A percentile compares a stretch with the other conserved stretches of the same genome.
Conservation (phyloP, 2,329 filamentous ascomycete species). For the Aureobasidium sp. region DNA sequence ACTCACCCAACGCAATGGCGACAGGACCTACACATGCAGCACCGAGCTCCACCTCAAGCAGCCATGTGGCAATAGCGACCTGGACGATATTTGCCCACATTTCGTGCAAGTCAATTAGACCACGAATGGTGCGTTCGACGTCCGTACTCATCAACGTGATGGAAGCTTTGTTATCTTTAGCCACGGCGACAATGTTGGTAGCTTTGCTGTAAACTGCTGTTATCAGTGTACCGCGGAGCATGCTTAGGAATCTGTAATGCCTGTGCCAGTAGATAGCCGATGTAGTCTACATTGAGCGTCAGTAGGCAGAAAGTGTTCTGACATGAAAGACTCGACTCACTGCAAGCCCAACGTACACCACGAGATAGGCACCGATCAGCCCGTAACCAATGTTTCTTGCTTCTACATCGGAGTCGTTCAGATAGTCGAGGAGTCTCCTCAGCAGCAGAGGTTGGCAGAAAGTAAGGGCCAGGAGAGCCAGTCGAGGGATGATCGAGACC, state of each 20-base stretch:
- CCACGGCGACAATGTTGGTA: not conserved
- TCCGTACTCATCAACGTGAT: slow-evolving; percentile 14
- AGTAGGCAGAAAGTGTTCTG: not conserved
- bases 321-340: not conserved
- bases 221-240: slow-evolving; percentile 12
- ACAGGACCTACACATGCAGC: slow-evolving; percentile 14
- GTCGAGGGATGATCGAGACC: slow-evolving; percentile 25
- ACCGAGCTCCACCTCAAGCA: slow-evolving; percentile 13
- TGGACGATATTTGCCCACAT: slow-evolving; percentile 15
- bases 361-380: slow-evolving; percentile 27
- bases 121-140: slow-evolving; percentile 3
- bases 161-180: not conserved
- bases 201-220: slow-evolving; percentile 10
- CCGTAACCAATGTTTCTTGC: slow-evolving; percentile 22
- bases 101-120: slow-evolving; percentile 15
- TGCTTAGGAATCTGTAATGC: slow-evolving; percentile 6
- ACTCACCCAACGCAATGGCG: slow-evolving; percentile 7
- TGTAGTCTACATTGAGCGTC: not conserved
- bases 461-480: slow-evolving; percentile 14
- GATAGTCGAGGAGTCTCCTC: slow-evolving; percentile 5
- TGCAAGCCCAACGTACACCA: slow-evolving; percentile 30
- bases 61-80: slow-evolving; percentile 9
- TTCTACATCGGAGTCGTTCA: not conserved
- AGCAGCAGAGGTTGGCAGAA: slow-evolving; percentile 15
- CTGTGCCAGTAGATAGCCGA: slow-evolving; percentile 14